Percentiles rank a stretch among this genome's conserved stretches.
Evolutionary conservation across 768 basidiomycete species (phyloP).

Genomic region (Pisolithus tinctorius): DNA sequence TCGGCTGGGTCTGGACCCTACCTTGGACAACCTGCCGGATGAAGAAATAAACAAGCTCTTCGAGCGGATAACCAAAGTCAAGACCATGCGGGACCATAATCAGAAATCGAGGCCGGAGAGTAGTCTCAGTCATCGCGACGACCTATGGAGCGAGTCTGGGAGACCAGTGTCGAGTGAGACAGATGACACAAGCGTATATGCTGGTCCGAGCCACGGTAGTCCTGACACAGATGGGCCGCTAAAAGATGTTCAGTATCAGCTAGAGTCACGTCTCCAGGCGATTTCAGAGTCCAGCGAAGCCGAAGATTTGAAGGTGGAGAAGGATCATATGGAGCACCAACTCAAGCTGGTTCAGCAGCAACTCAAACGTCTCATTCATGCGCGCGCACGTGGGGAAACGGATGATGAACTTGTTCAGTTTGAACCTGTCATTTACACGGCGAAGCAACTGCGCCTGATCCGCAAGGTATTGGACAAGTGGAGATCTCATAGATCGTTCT

Average conservation of each 20-base stretch:
- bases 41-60: slow-evolving; percentile 91
- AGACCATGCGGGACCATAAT: slow-evolving; percentile 78
- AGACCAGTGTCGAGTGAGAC: slow-evolving; percentile 77
- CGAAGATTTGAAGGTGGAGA: slow-evolving; percentile 84
- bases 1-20: slow-evolving; percentile 78
- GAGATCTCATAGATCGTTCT: slow-evolving; percentile 78
- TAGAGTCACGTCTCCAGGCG: slow-evolving; percentile 60
- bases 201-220: slow-evolving; percentile 48
- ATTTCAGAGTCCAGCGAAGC: slow-evolving; percentile 67
- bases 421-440: slow-evolving; percentile 79
- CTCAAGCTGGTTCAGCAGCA: slow-evolving; percentile 72
- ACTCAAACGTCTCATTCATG: slow-evolving; percentile 76
- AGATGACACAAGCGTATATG: slow-evolving; percentile 83
- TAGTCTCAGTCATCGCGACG: slow-evolving; percentile 79
- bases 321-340: slow-evolving; percentile 90
- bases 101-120: slow-evolving; percentile 83
- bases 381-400: slow-evolving; percentile 68
- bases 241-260: slow-evolving; percentile 66
- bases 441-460: slow-evolving; percentile 74
- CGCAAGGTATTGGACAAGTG: slow-evolving; percentile 80
- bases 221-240: slow-evolving; percentile 61
- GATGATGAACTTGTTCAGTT: slow-evolving; percentile 57
- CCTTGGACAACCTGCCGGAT: slow-evolving; percentile 88
- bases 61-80: slow-evolving; percentile 90
- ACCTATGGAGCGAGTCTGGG: slow-evolving; percentile 86